phyloP scores from a whole-genome alignment of 2,329 filamentous ascomycete species.

The Acrodontium crateriforme region DNA sequence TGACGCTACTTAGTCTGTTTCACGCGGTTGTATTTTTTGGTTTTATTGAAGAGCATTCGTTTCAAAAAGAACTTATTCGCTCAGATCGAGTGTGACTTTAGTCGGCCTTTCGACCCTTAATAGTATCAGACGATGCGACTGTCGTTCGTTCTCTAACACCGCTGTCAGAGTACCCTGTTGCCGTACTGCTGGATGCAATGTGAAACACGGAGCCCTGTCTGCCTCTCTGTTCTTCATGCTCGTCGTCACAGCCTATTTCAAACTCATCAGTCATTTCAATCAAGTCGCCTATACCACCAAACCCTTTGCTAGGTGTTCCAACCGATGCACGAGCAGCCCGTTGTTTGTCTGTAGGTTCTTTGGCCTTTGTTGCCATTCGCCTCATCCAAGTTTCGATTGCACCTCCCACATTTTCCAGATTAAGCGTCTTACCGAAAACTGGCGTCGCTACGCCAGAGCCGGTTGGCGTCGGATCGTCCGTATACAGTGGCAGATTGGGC shows the following conservation, averaged over 20 bases:
- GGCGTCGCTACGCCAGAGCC: constrained; percentile 15
- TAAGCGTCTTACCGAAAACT: constrained; percentile 22
- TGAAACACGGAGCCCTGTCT: constrained; percentile 12
- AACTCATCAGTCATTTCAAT: constrained; percentile 57
- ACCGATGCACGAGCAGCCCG: constrained; percentile 16
- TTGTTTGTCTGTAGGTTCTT: constrained; percentile 11
- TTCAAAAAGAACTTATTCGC: no score
- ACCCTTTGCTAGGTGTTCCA: constrained; percentile 19
- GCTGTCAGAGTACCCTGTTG: constrained; percentile 17
- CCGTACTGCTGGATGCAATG: constrained; percentile 11
- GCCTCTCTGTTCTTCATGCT: constrained; percentile 16
- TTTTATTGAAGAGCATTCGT: no score
- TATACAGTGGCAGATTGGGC: constrained; percentile 48
- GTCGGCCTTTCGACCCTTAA: constrained; percentile 20
- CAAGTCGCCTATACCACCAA: constrained; percentile 44
- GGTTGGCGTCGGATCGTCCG: constrained; percentile 15
- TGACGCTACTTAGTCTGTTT: no score
- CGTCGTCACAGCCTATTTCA: constrained; percentile 24
- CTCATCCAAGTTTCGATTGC: constrained; percentile 84
- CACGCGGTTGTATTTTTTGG: no score
- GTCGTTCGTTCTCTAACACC: constrained; percentile 8
- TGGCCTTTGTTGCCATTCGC: constrained; percentile 57
- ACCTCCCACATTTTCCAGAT: constrained; percentile 70
- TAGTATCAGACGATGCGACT: no score
- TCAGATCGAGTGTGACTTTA: no score